Conservation (phyloP, 768 basidiomycete species). For the Clitopilus hobsonii region DNA sequence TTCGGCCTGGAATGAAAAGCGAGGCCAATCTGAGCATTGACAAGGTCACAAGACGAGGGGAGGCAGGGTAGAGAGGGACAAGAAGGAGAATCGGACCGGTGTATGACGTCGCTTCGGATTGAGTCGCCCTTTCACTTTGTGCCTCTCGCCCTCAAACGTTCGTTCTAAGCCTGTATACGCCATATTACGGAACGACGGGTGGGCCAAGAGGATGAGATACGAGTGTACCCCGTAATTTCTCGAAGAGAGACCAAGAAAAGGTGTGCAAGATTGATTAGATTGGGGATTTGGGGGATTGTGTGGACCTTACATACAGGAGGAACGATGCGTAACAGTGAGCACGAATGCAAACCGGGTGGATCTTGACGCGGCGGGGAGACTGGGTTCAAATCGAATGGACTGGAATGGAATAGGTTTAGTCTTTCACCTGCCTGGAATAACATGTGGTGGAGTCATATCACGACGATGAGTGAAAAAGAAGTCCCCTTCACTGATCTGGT, state of each 20-base stretch:
- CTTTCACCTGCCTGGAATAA: neutral
- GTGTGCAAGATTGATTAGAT: too few relatives aligned
- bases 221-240: neutral
- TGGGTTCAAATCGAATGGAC: too few relatives aligned
- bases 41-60: too few relatives aligned
- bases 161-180: neutral
- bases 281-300: too few relatives aligned
- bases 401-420: neutral
- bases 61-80: too few relatives aligned
- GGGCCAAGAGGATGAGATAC: neutral
- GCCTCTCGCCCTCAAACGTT: neutral
- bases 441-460: neutral
- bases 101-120: neutral
- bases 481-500: too few relatives aligned
- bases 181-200: neutral
- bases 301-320: too few relatives aligned
- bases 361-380: neutral
- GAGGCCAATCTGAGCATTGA: neutral
- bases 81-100: neutral
- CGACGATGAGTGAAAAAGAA: neutral
- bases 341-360: too few relatives aligned
- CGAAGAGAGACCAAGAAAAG: neutral
- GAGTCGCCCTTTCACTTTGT: neutral
- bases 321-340: neutral
- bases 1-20: neutral